These are phyloP conservation scores for Globisporangium ultimum DNA, from an alignment of 352 stramenopile species.

Conservation along the genomic window DNA sequence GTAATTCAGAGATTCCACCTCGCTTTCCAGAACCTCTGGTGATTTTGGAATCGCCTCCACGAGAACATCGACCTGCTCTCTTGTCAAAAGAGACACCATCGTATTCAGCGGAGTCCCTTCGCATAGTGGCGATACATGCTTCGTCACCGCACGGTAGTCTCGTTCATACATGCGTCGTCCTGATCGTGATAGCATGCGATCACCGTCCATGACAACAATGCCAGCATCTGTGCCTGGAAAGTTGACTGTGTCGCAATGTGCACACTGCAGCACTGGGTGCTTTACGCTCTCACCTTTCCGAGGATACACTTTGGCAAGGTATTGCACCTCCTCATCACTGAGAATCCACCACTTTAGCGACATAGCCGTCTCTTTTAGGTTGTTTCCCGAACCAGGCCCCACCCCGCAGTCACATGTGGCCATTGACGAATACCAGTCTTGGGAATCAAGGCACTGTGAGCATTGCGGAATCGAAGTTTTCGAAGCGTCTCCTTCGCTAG, in stretches of 20 bases:
- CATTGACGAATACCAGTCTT: conserved; percentile 34
- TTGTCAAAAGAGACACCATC: conserved; percentile 36
- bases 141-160: conserved; percentile 75
- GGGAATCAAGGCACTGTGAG: conserved; percentile 42
- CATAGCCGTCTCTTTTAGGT: conserved; percentile 3
- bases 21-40: conserved; percentile 61
- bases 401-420: conserved; percentile 28
- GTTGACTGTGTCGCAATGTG: conserved; percentile 73
- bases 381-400: background rate
- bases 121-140: conserved; percentile 71
- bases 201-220: conserved; percentile 64
- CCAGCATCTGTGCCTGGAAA: conserved; percentile 74
- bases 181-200: conserved; percentile 63
- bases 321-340: conserved; percentile 63
- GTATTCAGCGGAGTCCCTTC: conserved; percentile 64
- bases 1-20: conserved; percentile 61
- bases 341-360: conserved; percentile 71
- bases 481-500: background rate
- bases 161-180: conserved; percentile 76
- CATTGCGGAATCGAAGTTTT: conserved; percentile 45
- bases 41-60: conserved; percentile 36
- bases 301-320: conserved; percentile 64
- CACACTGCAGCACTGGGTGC: conserved; percentile 69
- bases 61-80: conserved; percentile 47
- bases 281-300: conserved; percentile 30